Percentiles rank a stretch among this genome's conserved stretches.
phyloP scores from a whole-genome alignment of 768 basidiomycete genomes.

The Hericium erinaceus region DNA sequence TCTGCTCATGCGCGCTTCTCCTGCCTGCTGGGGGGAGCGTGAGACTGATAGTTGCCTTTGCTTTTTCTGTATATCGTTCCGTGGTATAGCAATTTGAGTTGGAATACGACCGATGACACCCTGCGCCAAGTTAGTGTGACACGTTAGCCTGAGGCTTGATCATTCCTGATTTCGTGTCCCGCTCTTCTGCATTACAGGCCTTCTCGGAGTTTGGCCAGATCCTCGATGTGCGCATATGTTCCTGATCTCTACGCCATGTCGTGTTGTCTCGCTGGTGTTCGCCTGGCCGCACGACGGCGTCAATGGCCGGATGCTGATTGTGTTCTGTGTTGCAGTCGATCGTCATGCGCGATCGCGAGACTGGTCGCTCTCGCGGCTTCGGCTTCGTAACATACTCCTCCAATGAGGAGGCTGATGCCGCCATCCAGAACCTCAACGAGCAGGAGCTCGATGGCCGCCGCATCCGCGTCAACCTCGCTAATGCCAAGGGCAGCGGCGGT shows the following conservation, averaged over 20 bases:
- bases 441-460: slow-evolving; percentile 89
- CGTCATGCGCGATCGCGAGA: slow-evolving; percentile 98
- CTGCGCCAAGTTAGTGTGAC: slow-evolving; percentile 77
- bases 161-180: slow-evolving; percentile 36
- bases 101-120: slow-evolving; percentile 91
- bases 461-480: slow-evolving; percentile 81
- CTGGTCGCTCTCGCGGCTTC: slow-evolving; percentile 93
- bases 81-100: slow-evolving; percentile 77
- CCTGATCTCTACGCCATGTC: slow-evolving; percentile 9
- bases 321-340: slow-evolving; percentile 56
- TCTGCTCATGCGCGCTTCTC: slow-evolving; percentile 37
- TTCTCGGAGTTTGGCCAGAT: slow-evolving; percentile 78
- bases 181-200: slow-evolving; percentile 45
- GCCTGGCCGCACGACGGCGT: neutral
- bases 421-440: slow-evolving; percentile 75
- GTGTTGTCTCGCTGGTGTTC: slow-evolving; percentile 10
- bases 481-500: slow-evolving; percentile 49
- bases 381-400: slow-evolving; percentile 82
- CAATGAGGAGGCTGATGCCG: slow-evolving; percentile 60
- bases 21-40: slow-evolving; percentile 20
- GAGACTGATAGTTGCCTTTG: slow-evolving; percentile 39
- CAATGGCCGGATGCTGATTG: neutral
- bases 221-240: slow-evolving; percentile 76
- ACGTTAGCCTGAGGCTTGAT: slow-evolving; percentile 24
- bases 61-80: slow-evolving; percentile 28